Evolutionary conservation across 768 basidiomycete genomes (phyloP), one percentile per base, ranked within the genome.

Genomic region (Tulasnella sp.): DNA sequence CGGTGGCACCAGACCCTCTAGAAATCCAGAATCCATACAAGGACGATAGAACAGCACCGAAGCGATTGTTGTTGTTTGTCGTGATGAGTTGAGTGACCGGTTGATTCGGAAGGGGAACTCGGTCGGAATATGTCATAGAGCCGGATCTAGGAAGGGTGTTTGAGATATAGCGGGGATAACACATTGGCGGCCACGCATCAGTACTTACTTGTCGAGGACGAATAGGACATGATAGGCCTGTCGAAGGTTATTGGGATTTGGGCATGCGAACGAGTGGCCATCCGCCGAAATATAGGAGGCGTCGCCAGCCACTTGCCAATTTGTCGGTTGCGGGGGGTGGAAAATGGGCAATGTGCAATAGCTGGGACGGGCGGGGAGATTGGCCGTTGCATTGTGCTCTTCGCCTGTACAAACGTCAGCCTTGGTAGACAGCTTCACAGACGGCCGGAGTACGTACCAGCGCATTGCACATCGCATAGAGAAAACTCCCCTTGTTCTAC

Each of bases 221-320:
- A 80, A 80, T n/a, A 78, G 75, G 6, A 82, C 78, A 64, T 82
- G 80, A 67, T 75, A 62, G 0, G 80, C 72, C 62, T 76, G 79
- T n/a, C 74, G 75, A 65, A 76, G 64, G 7, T 74, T 69, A 0
- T 69, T 69, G 1, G 81, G 81, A 61, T 81, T 79, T 49, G 69
- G 69, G 67, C 80, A 82, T 0, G 65, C 27, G 57, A 78, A 82
- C 11, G 70, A 61, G 63, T 82, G 80, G 0, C 81, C 80, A 46
- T 82, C 80, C n/a, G 68, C 68, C 2, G 80, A 81, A 40, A 78
- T 60, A 61, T 82, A 77, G 6, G 78, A 75, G 19, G 27, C 56
- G 15, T 43, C 46, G 1, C 65, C 61, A 1, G 67, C 63, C 19
- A 65, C 66, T 6, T 67, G 63, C 55, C 55, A 57, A 43, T 57